phyloP scores from a whole-genome alignment of 2,329 filamentous ascomycete genomes.

The Colletotrichum salicis region DNA sequence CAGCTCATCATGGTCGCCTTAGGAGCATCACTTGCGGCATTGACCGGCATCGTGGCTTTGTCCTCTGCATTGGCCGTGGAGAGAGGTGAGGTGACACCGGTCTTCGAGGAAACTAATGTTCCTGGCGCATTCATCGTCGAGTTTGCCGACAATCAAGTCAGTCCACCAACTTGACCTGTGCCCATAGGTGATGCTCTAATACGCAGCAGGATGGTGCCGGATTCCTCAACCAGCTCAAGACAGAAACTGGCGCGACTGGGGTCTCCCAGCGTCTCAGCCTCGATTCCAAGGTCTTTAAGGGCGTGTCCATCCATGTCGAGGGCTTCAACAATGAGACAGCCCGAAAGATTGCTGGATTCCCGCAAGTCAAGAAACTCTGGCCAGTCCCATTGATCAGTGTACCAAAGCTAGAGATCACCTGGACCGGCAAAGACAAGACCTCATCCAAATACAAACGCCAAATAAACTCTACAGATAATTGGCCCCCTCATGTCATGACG shows the following conservation, averaged over 20 bases:
- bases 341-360: slow-evolving; percentile 51
- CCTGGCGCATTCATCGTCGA: slow-evolving; percentile 65
- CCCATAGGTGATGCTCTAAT: not conserved
- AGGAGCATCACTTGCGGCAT: slow-evolving; percentile 13
- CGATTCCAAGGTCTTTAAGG: slow-evolving; percentile 49
- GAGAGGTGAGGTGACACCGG: not conserved
- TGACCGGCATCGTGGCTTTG: slow-evolving; percentile 6
- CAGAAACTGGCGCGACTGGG: slow-evolving; percentile 25
- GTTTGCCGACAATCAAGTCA: slow-evolving; percentile 60
- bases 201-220: slow-evolving; percentile 16
- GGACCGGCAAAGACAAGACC: slow-evolving; percentile 46
- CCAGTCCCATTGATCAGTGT: slow-evolving; percentile 58
- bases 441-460: slow-evolving; percentile 20
- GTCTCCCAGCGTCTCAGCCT: slow-evolving; percentile 38
- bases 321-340: slow-evolving; percentile 55
- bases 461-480: slow-evolving; percentile 49
- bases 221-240: slow-evolving; percentile 28
- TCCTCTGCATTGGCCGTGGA: not conserved
- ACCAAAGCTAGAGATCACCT: slow-evolving; percentile 51
- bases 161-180: slow-evolving; percentile 18
- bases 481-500: slow-evolving; percentile 64
- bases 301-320: slow-evolving; percentile 62
- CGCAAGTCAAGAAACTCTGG: slow-evolving; percentile 61
- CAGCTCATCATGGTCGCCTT: slow-evolving; percentile 11
- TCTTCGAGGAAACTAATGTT: slow-evolving; percentile 42